These are phyloP conservation scores for Cryptococcus hybrid DNA, from an alignment of 1,284 basidiomycete genomes.

Conservation along the genomic window DNA sequence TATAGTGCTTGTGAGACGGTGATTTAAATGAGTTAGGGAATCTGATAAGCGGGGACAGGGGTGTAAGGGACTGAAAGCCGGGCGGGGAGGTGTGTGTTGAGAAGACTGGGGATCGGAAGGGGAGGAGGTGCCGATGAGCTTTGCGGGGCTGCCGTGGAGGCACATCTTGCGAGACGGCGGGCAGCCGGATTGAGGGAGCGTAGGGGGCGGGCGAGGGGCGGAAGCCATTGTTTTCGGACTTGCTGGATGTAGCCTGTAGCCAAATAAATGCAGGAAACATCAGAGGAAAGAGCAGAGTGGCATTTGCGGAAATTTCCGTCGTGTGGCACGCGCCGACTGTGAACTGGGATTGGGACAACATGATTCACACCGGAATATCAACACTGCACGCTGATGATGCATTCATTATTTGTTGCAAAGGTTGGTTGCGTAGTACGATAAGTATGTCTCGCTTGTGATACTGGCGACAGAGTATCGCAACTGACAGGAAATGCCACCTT, in stretches of 20 bases:
- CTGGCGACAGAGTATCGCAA: no score
- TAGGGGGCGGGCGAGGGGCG: slow-evolving; percentile 1
- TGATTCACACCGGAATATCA: no score
- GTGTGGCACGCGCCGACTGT: background rate
- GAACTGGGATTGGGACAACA: no score
- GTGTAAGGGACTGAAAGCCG: slow-evolving; percentile 6
- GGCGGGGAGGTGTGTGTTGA: slow-evolving; percentile 3
- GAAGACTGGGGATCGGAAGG: background rate
- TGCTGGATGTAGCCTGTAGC: no score
- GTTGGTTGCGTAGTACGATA: no score
- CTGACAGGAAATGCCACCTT: no score
- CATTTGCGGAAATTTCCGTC: background rate
- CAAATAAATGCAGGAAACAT: background rate
- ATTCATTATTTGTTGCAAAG: no score
- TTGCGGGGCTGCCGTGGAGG: slow-evolving; percentile 4
- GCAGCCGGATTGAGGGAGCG: slow-evolving; percentile 2
- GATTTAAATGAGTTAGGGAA: slow-evolving; percentile 20
- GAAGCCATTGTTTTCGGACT: background rate
- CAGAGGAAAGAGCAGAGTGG: background rate
- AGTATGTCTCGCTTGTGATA: no score
- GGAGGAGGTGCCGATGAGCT: background rate
- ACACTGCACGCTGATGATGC: no score
- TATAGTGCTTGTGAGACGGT: slow-evolving; percentile 35
- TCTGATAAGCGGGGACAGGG: slow-evolving; percentile 12
- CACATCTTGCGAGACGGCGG: slow-evolving; percentile 3